These are phyloP conservation scores for Monosporascus sp. DNA, from an alignment of 2,329 filamentous ascomycete species.

Conservation along the genomic window DNA sequence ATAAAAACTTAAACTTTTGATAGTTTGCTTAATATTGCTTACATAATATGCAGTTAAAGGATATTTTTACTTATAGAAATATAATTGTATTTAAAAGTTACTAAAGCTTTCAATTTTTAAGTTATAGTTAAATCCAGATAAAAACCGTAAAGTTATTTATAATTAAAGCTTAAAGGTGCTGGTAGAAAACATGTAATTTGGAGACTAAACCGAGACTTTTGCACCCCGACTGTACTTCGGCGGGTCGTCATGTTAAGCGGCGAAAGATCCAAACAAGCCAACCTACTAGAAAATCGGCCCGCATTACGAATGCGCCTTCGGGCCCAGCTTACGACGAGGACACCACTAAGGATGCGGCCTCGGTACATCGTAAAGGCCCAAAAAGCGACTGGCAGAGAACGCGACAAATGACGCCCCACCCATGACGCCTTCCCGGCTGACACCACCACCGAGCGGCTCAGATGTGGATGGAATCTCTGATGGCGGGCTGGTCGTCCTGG, in stretches of 20 bases:
- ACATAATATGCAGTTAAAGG: too few species aligned
- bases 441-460: conserved; percentile 2
- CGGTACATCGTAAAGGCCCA: conserved; percentile 1
- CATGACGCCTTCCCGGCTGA: neutral
- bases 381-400: neutral
- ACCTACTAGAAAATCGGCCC: conserved; percentile 40
- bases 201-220: too few species aligned
- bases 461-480: conserved; percentile 17
- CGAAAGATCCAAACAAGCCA: conserved; percentile 28
- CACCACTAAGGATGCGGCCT: conserved; percentile 3
- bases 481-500: conserved; percentile 40
- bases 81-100: too few species aligned
- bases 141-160: too few species aligned
- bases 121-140: too few species aligned
- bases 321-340: conserved; percentile 35
- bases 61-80: too few species aligned
- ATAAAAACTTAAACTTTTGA: too few species aligned
- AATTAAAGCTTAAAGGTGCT: too few species aligned
- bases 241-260: conserved; percentile 28
- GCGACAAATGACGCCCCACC: neutral
- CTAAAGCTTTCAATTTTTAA: too few species aligned
- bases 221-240: too few species aligned
- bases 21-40: too few species aligned
- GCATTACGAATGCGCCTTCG: conserved; percentile 35
- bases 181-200: too few species aligned